Conservation (phyloP, 2,329 filamentous ascomycete genomes). For the Calonectria pseudoturangicola region DNA sequence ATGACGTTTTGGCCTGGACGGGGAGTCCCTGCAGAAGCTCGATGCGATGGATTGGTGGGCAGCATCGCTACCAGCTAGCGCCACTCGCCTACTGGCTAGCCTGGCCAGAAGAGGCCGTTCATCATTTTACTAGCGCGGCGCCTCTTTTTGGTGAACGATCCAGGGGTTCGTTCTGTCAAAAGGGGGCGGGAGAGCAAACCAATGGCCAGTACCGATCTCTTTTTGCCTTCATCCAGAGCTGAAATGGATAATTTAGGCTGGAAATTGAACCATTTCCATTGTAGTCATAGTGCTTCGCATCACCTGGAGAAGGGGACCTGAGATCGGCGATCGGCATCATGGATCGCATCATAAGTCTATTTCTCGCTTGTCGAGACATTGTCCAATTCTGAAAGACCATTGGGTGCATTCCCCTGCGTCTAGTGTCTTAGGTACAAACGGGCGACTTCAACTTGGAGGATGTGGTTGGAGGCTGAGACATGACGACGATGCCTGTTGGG, state of each 20-base stretch:
- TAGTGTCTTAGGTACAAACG: slow-evolving; percentile 1
- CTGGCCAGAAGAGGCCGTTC: background rate
- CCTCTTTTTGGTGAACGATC: slow-evolving; percentile 17
- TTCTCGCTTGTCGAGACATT: background rate
- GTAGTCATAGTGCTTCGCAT: background rate
- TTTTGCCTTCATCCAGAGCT: background rate
- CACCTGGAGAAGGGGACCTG: background rate
- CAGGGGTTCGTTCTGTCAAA: slow-evolving; percentile 23
- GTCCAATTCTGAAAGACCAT: background rate
- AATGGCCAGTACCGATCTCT: background rate
- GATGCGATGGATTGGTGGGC: background rate
- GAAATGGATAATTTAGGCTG: slow-evolving; percentile 12
- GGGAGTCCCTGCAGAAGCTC: background rate
- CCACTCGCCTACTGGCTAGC: background rate
- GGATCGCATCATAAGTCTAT: slow-evolving; percentile 4
- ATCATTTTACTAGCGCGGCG: slow-evolving; percentile 14
- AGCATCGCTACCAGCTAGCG: slow-evolving; percentile 2
- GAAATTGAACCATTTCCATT: slow-evolving; percentile 10
- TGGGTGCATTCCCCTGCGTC: background rate
- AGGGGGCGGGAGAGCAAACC: slow-evolving; percentile 9
- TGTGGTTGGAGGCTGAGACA: slow-evolving; percentile 37
- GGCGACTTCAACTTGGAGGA: slow-evolving; percentile 7
- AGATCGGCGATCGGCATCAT: background rate
- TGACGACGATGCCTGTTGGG: slow-evolving; percentile 2
- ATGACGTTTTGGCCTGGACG: slow-evolving; percentile 15